Base-by-base conservation (phyloP, 1,284 basidiomycete genomes). In the Singerocomus rubriflavus region DNA sequence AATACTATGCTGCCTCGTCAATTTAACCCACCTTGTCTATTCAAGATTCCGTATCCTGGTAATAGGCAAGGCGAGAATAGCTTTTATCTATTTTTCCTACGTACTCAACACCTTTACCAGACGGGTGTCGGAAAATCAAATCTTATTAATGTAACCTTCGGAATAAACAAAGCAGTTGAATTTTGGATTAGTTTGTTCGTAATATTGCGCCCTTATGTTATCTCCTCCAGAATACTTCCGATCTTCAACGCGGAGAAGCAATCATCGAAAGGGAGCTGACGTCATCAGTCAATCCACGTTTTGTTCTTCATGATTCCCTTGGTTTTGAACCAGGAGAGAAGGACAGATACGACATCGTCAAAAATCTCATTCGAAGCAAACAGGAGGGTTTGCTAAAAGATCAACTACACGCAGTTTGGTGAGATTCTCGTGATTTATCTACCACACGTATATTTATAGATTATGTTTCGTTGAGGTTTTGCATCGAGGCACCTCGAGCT, bases 271-370 rank as follows among this genome's bases (percentile, higher is more conserved):
- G n/a, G 4, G 32, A 29, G 6, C 29, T 48, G 7, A 29, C 11
- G 1, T 48, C 47, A n/a, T 16, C 29, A 3, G 47, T 25, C 12
- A 48, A 48, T 26, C n/a, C 17, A n/a, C 34, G 14, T 1, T 43
- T 48, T n/a, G 34, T 48, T 12, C 47, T 48, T 5, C 47, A 48
- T 17, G 47, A 43, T 11, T 43, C 47, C n/a, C 16, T 43, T 17
- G 47, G 47, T 2, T 35, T 48, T 6, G 46, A 48, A 12, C 46
- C 46, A 10, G 46, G 38, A 5, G 38, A 48, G 0, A 30, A 29
- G 2, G 33, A 29, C 3, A 45, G 36, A 12, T 36, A 37, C n/a
- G 33, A 30, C 9, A 44, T 12, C 11, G 40, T 48, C 33, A 31
- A 48, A n/a, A 6, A 17, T 6, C 37, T 48, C 12, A 38, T 48